Percentiles rank a stretch among this genome's conserved stretches.
phyloP scores from a whole-genome alignment of 306 rosid genomes.

The Neltuma alba region DNA sequence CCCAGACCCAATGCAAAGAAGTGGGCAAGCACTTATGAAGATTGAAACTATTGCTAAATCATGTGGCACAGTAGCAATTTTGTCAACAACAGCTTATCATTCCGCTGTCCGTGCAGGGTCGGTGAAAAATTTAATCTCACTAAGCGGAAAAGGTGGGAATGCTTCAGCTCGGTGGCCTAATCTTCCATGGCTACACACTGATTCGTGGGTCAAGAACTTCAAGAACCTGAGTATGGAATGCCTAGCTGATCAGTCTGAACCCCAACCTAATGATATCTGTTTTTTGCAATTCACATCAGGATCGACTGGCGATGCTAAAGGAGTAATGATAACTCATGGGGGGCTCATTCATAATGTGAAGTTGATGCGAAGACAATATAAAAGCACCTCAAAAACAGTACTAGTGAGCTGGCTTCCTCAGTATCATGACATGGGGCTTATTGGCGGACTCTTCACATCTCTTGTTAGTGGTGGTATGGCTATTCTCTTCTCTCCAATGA shows the following conservation, averaged over 20 bases:
- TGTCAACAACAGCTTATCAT: slow-evolving; percentile 74
- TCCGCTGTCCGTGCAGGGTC: slow-evolving; percentile 81
- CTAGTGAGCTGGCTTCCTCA: slow-evolving; percentile 97
- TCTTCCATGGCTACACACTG: slow-evolving; percentile 87
- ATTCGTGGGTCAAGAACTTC: slow-evolving; percentile 76
- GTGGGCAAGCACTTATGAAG: slow-evolving; percentile 82
- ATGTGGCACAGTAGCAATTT: slow-evolving; percentile 74
- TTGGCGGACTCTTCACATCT: slow-evolving; percentile 88
- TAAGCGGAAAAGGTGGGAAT: slow-evolving; percentile 53
- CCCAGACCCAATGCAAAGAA: slow-evolving; percentile 87
- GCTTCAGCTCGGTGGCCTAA: slow-evolving; percentile 76
- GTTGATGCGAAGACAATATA: slow-evolving; percentile 75
- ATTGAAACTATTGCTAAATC: slow-evolving; percentile 77
- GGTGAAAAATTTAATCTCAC: slow-evolving; percentile 63
- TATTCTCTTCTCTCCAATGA: slow-evolving; percentile 82
- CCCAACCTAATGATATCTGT: slow-evolving; percentile 63
- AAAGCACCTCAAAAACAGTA: slow-evolving; percentile 80
- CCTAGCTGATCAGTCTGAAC: slow-evolving; percentile 53
- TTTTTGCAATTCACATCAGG: slow-evolving; percentile 94
- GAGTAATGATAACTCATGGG: slow-evolving; percentile 92
- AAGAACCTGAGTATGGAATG: slow-evolving; percentile 42
- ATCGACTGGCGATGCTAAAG: slow-evolving; percentile 95
- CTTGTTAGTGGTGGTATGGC: slow-evolving; percentile 89
- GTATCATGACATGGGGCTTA: slow-evolving; percentile 96
- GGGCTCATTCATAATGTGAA: slow-evolving; percentile 89